Percentiles rank a stretch among this genome's conserved stretches.
phyloP scores from a whole-genome alignment of 2,329 filamentous ascomycete species.

The Pyrenochaeta sp. region DNA sequence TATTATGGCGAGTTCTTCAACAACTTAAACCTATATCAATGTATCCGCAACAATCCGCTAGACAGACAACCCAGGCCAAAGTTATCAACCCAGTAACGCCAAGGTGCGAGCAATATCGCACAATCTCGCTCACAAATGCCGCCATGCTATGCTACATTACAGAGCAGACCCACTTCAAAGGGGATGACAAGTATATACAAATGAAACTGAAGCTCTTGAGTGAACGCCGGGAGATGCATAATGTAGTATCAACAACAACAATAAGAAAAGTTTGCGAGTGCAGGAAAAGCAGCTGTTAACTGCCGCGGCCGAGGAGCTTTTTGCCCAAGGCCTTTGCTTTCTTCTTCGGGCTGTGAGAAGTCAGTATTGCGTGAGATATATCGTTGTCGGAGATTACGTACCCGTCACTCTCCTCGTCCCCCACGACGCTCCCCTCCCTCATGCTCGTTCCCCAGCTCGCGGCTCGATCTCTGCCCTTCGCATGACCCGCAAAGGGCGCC shows the following conservation, averaged over 20 bases:
- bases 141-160: slow-evolving; percentile 1
- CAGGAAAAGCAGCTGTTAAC: not conserved
- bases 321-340: slow-evolving; percentile 26
- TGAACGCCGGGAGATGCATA: not conserved
- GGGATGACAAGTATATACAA: slow-evolving; percentile 3
- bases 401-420: slow-evolving; percentile 30
- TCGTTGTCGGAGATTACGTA: slow-evolving; percentile 5
- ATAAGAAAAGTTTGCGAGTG: not conserved
- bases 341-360: slow-evolving; percentile 15
- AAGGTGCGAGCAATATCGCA: not conserved
- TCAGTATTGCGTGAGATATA: too few species aligned
- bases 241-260: not conserved
- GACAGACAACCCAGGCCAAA: too few species aligned
- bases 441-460: slow-evolving; percentile 19
- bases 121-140: not conserved
- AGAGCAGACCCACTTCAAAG: not conserved
- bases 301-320: slow-evolving; percentile 19
- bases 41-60: too few species aligned
- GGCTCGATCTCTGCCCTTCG: slow-evolving; percentile 19
- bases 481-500: slow-evolving; percentile 35
- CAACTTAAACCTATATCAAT: too few species aligned
- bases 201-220: not conserved
- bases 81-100: not conserved
- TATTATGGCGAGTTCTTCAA: too few species aligned
- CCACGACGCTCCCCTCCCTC: slow-evolving; percentile 20